Evolutionary conservation across 805 yeast genomes (phyloP).

Genomic region (Maudiozyma pseudohumilis): DNA sequence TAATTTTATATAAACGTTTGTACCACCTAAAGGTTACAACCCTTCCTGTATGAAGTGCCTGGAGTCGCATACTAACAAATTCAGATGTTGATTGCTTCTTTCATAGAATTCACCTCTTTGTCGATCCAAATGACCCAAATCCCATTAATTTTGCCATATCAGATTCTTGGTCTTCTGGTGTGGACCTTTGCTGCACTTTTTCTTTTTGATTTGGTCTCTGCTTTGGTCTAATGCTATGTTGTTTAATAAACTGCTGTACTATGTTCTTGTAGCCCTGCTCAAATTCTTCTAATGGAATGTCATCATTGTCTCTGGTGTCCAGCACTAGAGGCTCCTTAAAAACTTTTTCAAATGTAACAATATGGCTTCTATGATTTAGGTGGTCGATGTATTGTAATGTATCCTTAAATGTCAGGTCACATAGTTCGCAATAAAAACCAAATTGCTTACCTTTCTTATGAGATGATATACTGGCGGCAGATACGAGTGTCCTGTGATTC

Average conservation of each 20-base stretch:
- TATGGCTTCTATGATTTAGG: slow-evolving; percentile 64
- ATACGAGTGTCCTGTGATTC: slow-evolving; percentile 28
- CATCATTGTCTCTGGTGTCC: slow-evolving; percentile 29
- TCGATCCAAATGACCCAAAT: slow-evolving; percentile 43
- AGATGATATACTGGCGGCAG: slow-evolving; percentile 20
- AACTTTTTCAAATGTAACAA: slow-evolving; percentile 31
- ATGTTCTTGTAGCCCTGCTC: slow-evolving; percentile 31
- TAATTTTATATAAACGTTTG: slow-evolving; percentile 2
- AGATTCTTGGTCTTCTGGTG: slow-evolving; percentile 23
- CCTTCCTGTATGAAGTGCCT: neutral
- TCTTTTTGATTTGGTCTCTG: slow-evolving; percentile 32
- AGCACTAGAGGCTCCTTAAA: slow-evolving; percentile 26
- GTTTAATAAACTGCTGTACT: slow-evolving; percentile 27
- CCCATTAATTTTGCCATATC: slow-evolving; percentile 43
- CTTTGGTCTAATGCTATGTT: slow-evolving; percentile 27
- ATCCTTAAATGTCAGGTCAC: slow-evolving; percentile 76
- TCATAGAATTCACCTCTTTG: slow-evolving; percentile 29
- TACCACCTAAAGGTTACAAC: neutral
- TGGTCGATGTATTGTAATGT: slow-evolving; percentile 76
- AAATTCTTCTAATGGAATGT: slow-evolving; percentile 42
- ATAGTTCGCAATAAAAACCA: slow-evolving; percentile 77
- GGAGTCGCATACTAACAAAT: too few relatives aligned
- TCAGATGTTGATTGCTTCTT: neutral
- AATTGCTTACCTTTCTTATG: slow-evolving; percentile 47
- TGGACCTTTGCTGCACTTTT: neutral